phyloP scores from a whole-genome alignment of 2,329 filamentous ascomycete genomes.

The Fusarium mundagurra region DNA sequence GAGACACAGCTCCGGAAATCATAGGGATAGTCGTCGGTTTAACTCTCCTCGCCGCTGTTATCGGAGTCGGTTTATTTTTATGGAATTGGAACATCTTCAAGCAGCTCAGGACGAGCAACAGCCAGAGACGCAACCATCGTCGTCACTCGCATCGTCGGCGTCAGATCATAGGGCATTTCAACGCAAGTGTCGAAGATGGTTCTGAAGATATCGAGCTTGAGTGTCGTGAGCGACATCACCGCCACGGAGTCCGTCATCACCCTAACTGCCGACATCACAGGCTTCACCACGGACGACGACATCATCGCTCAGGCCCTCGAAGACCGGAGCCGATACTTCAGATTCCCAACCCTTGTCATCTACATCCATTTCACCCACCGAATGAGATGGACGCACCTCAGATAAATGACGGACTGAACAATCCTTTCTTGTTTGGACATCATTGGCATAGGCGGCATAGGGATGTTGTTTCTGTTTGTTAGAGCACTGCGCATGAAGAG shows the following conservation, averaged over 20 bases:
- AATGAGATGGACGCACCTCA: constrained; percentile 44
- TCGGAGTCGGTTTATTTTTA: constrained; percentile 10
- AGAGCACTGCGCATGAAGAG: not conserved
- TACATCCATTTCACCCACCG: not conserved
- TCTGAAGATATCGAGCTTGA: not conserved
- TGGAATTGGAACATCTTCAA: constrained; percentile 18
- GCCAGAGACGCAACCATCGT: not conserved
- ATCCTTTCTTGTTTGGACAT: not conserved
- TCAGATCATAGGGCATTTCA: not conserved
- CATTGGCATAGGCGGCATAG: not conserved
- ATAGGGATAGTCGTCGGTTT: constrained; percentile 22
- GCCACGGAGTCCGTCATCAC: not conserved
- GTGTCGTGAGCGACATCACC: not conserved
- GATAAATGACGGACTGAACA: constrained; percentile 6
- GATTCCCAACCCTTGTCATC: not conserved
- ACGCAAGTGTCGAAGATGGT: not conserved
- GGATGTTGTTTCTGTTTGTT: not conserved
- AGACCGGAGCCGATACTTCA: constrained; percentile 4
- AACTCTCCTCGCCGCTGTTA: constrained; percentile 2
- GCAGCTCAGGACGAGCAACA: not conserved
- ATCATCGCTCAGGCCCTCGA: not conserved
- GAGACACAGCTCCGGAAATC: constrained; percentile 4
- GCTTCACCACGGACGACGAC: not conserved
- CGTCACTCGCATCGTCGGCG: not conserved
- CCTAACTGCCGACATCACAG: constrained; percentile 7